These are phyloP conservation scores for Boletus patriciae DNA, from an alignment of 768 basidiomycete species.

Conservation along the genomic window DNA sequence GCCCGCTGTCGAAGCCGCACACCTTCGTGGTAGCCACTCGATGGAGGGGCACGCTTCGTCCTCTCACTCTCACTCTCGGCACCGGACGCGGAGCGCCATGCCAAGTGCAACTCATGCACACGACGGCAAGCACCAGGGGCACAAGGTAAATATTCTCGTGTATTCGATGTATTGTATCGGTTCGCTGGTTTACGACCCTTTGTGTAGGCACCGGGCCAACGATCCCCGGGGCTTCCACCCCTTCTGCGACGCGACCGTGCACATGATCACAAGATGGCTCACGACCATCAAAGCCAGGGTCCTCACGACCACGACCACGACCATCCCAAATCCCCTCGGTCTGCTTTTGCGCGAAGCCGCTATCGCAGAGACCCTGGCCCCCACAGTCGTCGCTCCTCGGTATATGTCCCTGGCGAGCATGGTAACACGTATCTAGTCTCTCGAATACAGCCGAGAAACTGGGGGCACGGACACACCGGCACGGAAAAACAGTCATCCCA, in stretches of 20 bases:
- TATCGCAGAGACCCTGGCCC: slow-evolving; percentile 10
- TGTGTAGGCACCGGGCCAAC: background rate
- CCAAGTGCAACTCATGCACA: background rate
- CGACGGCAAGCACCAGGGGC: background rate
- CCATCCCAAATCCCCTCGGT: slow-evolving; percentile 11
- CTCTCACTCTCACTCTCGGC: background rate
- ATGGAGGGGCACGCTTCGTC: slow-evolving; percentile 4
- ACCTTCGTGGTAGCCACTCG: slow-evolving; percentile 29
- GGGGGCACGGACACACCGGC: background rate
- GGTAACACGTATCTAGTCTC: slow-evolving; percentile 31
- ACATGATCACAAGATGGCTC: background rate
- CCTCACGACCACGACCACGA: background rate
- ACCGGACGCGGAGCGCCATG: background rate
- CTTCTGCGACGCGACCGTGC: slow-evolving; percentile 13
- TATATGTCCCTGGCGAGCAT: slow-evolving; percentile 25
- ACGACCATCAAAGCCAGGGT: background rate
- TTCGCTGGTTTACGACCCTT: background rate
- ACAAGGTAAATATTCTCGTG: slow-evolving; percentile 4
- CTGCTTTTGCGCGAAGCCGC: slow-evolving; percentile 24
- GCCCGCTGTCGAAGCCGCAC: slow-evolving; percentile 39
- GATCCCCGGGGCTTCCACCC: slow-evolving; percentile 13
- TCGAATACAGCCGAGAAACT: background rate
- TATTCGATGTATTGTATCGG: background rate
- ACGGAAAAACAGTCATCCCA: background rate
- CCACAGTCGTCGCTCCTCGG: slow-evolving; percentile 21